These are phyloP conservation scores for Tylopilus sp. DNA, from an alignment of 768 basidiomycete genomes.

Conservation along the genomic window DNA sequence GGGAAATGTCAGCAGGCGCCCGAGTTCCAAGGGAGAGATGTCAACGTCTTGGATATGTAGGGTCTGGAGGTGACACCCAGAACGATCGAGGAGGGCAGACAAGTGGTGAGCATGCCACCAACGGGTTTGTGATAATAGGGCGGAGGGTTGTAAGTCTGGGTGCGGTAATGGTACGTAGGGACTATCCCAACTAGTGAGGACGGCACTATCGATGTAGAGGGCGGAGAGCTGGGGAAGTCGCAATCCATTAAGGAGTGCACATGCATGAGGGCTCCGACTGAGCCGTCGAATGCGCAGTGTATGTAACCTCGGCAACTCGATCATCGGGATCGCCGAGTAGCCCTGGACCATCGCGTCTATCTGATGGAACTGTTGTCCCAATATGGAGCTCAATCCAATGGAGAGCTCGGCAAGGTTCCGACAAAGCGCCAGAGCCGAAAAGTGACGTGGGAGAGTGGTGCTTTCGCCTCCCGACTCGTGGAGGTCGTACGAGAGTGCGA, in stretches of 20 bases:
- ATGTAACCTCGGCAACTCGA: slow-evolving; percentile 19
- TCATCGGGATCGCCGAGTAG: background rate
- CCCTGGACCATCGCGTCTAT: slow-evolving; percentile 5
- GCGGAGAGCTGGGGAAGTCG: slow-evolving; percentile 21
- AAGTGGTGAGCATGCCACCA: slow-evolving; percentile 24
- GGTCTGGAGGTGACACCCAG: slow-evolving; percentile 16
- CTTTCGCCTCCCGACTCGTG: slow-evolving; percentile 26
- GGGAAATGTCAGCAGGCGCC: slow-evolving; percentile 17
- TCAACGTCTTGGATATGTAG: slow-evolving; percentile 21
- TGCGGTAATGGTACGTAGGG: slow-evolving; percentile 5
- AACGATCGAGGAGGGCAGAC: slow-evolving; percentile 22
- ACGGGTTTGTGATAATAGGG: background rate
- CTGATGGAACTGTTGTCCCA: slow-evolving; percentile 15
- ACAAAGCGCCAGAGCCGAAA: slow-evolving; percentile 13
- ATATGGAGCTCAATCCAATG: slow-evolving; percentile 16
- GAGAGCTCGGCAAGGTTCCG: slow-evolving; percentile 22
- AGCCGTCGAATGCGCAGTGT: slow-evolving; percentile 25
- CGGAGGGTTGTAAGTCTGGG: slow-evolving; percentile 7
- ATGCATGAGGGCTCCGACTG: slow-evolving; percentile 14
- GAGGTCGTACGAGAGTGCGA: slow-evolving; percentile 23
- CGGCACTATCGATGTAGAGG: slow-evolving; percentile 22
- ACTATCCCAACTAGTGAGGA: slow-evolving; percentile 15
- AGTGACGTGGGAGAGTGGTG: slow-evolving; percentile 19
- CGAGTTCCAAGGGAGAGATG: slow-evolving; percentile 20
- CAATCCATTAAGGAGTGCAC: slow-evolving; percentile 18